A percentile compares a stretch with the other conserved stretches of the same genome.
Conservation (phyloP, 2,329 filamentous ascomycete species). For the Tolypocladium ovalisporum region DNA sequence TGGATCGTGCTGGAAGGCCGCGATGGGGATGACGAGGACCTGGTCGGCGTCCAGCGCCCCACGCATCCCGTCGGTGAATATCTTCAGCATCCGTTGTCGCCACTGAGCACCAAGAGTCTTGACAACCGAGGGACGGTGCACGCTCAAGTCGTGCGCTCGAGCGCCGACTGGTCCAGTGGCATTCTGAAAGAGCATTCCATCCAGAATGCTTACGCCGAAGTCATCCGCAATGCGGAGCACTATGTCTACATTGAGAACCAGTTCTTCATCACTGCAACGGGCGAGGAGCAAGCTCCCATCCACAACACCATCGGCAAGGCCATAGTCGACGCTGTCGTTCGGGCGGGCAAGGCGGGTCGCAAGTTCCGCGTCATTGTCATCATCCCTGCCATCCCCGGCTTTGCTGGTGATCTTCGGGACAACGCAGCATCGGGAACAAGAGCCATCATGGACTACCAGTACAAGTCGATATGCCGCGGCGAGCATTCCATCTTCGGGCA, state of each 20-base stretch:
- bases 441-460: constrained; percentile 98
- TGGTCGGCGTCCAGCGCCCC: constrained; percentile 79
- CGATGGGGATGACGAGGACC: constrained; percentile 67
- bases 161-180: constrained; percentile 86
- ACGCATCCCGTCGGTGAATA: constrained; percentile 86
- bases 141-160: constrained; percentile 82
- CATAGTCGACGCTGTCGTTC: constrained; percentile 83
- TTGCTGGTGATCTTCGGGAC: constrained; percentile 80
- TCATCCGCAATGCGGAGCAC: constrained; percentile 81
- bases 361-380: constrained; percentile 88
- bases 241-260: constrained; percentile 98
- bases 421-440: constrained; percentile 76
- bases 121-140: constrained; percentile 62
- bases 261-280: constrained; percentile 94
- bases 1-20: constrained; percentile 76
- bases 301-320: constrained; percentile 80
- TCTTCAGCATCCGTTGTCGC: constrained; percentile 63
- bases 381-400: constrained; percentile 86
- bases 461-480: constrained; percentile 87
- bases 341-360: constrained; percentile 67
- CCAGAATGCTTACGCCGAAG: constrained; percentile 74
- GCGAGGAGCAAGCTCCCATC: constrained; percentile 74
- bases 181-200: constrained; percentile 78
- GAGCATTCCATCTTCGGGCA: constrained; percentile 83
- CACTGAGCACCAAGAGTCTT: constrained; percentile 54